A percentile compares a stretch with the other conserved stretches of the same genome.
These are phyloP conservation scores for Geotrichum histeridarum DNA, from an alignment of 1,139 yeast genomes.

Conservation along the genomic window DNA sequence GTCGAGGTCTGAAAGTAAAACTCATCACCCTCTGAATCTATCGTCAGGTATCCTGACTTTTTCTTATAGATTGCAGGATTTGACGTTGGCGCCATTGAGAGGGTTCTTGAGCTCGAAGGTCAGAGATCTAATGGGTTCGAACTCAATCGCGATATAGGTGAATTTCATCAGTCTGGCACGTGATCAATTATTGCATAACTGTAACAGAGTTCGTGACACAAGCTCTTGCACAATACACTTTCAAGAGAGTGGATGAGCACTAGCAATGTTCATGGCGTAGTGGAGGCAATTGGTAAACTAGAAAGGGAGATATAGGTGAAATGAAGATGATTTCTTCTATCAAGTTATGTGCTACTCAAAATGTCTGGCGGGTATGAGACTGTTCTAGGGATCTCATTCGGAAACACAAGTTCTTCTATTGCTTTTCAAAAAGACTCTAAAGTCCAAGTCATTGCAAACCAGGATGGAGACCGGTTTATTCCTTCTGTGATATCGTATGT, in stretches of 20 bases:
- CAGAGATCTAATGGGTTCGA: neutral
- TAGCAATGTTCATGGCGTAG: neutral
- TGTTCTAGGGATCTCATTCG: conserved; percentile 92
- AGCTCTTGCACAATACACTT: too few species aligned
- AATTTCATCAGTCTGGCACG: too few species aligned
- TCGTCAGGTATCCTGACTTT: conserved; percentile 26
- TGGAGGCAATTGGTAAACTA: neutral
- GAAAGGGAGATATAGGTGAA: neutral
- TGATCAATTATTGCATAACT: too few species aligned
- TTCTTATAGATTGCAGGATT: conserved; percentile 32
- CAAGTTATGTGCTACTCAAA: neutral
- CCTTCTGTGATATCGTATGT: conserved; percentile 93
- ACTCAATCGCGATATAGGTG: neutral
- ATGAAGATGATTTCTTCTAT: neutral
- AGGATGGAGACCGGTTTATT: conserved; percentile 97
- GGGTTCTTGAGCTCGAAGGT: too few species aligned
- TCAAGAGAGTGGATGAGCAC: too few species aligned
- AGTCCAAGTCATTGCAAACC: conserved; percentile 96
- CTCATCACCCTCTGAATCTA: conserved; percentile 24
- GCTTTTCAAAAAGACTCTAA: conserved; percentile 89
- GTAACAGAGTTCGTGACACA: too few species aligned
- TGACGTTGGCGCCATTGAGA: conserved; percentile 16
- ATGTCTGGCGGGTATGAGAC: conserved; percentile 41
- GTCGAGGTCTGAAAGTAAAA: conserved; percentile 26
- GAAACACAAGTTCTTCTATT: conserved; percentile 92